phyloP scores from a whole-genome alignment of 169 alveolate species.

The Eimeria acervulina region DNA sequence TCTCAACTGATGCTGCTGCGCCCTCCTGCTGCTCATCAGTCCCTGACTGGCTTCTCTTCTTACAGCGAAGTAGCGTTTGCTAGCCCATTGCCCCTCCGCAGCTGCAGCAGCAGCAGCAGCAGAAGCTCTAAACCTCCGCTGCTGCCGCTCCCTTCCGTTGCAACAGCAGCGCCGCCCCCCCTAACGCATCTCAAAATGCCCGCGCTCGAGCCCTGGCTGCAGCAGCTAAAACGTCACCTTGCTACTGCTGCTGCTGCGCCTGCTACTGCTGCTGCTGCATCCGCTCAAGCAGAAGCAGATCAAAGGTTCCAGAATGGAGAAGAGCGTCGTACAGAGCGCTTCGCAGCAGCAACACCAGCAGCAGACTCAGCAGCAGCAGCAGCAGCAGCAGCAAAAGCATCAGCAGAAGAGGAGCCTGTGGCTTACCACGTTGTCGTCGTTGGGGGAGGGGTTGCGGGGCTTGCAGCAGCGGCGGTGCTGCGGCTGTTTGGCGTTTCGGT shows the following conservation, averaged over 20 bases:
- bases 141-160: slow-evolving; percentile 36
- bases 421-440: slow-evolving; percentile 54
- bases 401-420: slow-evolving; percentile 3
- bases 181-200: background rate
- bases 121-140: background rate
- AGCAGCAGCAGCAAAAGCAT: background rate
- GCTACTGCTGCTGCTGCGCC: too few relatives aligned
- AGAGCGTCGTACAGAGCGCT: background rate
- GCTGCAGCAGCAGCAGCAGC: too few relatives aligned
- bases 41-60: slow-evolving; percentile 15
- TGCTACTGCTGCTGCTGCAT: background rate
- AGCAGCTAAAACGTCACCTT: background rate
- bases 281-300: background rate
- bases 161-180: slow-evolving; percentile 73
- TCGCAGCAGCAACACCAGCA: background rate
- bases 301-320: background rate
- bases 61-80: background rate
- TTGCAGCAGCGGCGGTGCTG: slow-evolving; percentile 54
- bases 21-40: slow-evolving; percentile 46
- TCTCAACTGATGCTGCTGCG: slow-evolving; percentile 24
- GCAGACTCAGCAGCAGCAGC: slow-evolving; percentile 16
- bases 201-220: slow-evolving; percentile 19
- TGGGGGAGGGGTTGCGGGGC: slow-evolving; percentile 67
- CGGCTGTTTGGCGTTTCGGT: slow-evolving; percentile 54
- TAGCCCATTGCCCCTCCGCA: background rate